Evolutionary conservation across 768 basidiomycete species (phyloP).

Genomic region (Kwoniella newhampshirensis): DNA sequence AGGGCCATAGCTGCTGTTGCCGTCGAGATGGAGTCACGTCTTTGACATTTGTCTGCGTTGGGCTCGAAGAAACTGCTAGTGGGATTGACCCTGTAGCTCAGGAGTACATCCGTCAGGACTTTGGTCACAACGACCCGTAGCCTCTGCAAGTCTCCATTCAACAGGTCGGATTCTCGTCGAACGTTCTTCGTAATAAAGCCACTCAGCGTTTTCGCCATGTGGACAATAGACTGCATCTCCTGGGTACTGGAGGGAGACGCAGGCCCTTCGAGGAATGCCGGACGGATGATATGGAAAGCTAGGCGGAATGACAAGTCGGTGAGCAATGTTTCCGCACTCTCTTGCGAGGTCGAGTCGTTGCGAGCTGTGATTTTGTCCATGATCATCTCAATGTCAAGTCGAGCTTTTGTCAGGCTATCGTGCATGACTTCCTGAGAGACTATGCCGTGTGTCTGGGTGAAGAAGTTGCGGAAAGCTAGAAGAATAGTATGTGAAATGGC

Average conservation of each 20-base stretch:
- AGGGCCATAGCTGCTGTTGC: background rate
- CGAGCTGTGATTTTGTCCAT: constrained; percentile 8
- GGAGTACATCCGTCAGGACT: constrained; percentile 13
- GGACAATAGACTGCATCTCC: constrained; percentile 1
- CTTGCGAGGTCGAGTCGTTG: background rate
- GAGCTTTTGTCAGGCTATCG: constrained; percentile 2
- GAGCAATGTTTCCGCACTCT: background rate
- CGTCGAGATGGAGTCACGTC: background rate
- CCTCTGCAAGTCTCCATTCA: background rate
- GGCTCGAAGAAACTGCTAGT: constrained; percentile 18
- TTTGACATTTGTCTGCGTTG: constrained; percentile 9
- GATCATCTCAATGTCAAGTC: constrained; percentile 14
- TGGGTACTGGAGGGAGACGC: background rate
- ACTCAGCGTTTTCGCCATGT: constrained; percentile 8
- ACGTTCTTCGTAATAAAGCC: constrained; percentile 9
- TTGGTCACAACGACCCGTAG: constrained; percentile 7
- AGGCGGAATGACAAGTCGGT: constrained; percentile 31
- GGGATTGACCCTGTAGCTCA: constrained; percentile 20
- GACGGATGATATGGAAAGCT: constrained; percentile 20
- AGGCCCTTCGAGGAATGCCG: background rate
- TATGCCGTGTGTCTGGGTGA: constrained; percentile 10
- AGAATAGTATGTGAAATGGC: constrained; percentile 76
- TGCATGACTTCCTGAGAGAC: background rate
- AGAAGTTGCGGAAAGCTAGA: constrained; percentile 73
- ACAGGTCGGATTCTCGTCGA: constrained; percentile 7